Base-by-base conservation (phyloP, 2,329 filamentous ascomycete species). In the Exophiala lecanii-corni region DNA sequence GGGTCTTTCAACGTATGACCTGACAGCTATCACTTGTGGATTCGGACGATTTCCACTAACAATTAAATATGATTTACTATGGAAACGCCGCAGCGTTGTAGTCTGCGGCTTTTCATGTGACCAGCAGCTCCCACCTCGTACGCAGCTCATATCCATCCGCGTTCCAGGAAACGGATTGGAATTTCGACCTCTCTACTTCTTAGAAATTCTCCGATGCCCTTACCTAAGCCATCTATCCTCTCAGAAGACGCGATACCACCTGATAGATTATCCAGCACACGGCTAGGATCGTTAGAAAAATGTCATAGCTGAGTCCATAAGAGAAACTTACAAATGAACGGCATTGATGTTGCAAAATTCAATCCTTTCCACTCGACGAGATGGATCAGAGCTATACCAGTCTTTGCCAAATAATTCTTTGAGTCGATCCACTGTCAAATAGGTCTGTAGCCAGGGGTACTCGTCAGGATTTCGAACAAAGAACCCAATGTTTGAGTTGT, bases 351-450 rank as follows among this genome's bases (percentile, higher is more conserved):
- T 25, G n/a, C 15, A 15, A 30, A 48, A 48, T 28, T 48, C 45
- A 15, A 39, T 32, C 2, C 45, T 16, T 21, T 49, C 45, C 9
- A 49, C 37, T 4, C 37, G 25, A 6, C 38, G 12, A 10, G 10
- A n/a, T 4, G 44, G 28, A 20, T 47, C 32, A 7, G 28, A 23
- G 10, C 39, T 36, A 19, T 26, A 40, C 41, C 37, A 71, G 42
- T 74, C 71, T 9, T 66, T 58, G 1, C 60, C 70, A 0, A 74
- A 60, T 34, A 69, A 51, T 5, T 62, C 49, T 12, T 59, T 57
- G 40, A 73, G 50, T 9, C 58, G 60, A 3, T 53, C 45, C 9
- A 59, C 53, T 1, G 62, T 71, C 47, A 75, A 55, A 2, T 70
- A 62, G 3, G 54, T 53, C 9, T 58, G 59, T 4, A 69, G 55